Base-by-base conservation (phyloP, 2,329 filamentous ascomycete genomes). In the Lachnellula suecica region DNA sequence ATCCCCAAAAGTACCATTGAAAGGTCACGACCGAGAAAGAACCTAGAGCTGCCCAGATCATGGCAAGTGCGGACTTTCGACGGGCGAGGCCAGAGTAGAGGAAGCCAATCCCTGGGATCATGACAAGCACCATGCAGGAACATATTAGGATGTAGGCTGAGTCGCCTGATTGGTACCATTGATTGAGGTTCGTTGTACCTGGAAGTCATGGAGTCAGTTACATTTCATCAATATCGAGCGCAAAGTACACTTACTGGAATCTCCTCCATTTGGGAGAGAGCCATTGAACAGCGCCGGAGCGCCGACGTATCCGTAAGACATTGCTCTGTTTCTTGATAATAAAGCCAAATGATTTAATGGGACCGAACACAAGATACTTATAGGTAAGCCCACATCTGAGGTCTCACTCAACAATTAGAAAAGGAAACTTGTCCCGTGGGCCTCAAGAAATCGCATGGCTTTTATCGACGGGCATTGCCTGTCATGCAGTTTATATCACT, bases 1-100 rank as follows among this genome's bases (percentile, higher is more conserved):
- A 68, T 48, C 66, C 66, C 66, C 66, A 68, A 59, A 68, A 67
- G 76, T 96, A 96, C 91, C 91, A 96, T 70, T 96, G 91, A 72
- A 96, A 95, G 23, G 85, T 87, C 31, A 90, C 86, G 46, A 96
- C 87, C 11, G 87, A 91, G 1, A 86, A 84, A 19, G 90, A 83
- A 88, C 96, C 95, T 67, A 95, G 78, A 4, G 89, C 93, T 22
- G 96, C 84, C 90, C 90, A 96, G 71, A 96, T 90, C 56, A 96
- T 76, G 20, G 91, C 94, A 48, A 96, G 77, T 7, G 91, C 91
- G 0, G 91, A 95, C 74, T 96, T 96, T 67, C 91, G 81, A 56
- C 91, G 85, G 19, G 91, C 91, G 19, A 96, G 84, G 56, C 91
- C 91, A 11, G 90, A 95, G 74, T 96, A 96, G 79, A 96, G 96